A percentile compares a stretch with the other conserved stretches of the same genome.
phyloP scores from a whole-genome alignment of 2,329 filamentous ascomycete genomes.

The Hortaea sp. region DNA sequence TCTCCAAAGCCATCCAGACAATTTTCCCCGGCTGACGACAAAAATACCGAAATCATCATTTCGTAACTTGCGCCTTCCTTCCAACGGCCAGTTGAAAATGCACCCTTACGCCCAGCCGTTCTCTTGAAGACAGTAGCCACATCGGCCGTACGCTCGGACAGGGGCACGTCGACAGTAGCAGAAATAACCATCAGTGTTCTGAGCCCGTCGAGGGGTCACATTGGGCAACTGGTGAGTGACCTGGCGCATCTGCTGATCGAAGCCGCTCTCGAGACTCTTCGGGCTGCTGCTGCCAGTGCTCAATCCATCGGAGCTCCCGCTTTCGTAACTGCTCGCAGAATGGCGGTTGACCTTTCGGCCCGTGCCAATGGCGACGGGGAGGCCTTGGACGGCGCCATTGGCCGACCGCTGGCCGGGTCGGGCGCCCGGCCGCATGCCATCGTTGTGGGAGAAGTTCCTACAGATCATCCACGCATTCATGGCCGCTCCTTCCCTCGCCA shows the following conservation, averaged over 20 bases:
- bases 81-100: too few relatives aligned
- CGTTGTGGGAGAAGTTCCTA: conserved; percentile 93
- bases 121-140: conserved; percentile 32
- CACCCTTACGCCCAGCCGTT: conserved; percentile 25
- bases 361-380: conserved; percentile 55
- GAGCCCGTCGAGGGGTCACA: conserved; percentile 1
- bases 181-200: conserved; percentile 13
- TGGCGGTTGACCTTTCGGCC: conserved; percentile 33
- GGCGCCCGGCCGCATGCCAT: conserved; percentile 66
- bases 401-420: conserved; percentile 38
- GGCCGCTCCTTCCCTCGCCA: conserved; percentile 87
- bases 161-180: conserved; percentile 27
- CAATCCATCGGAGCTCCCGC: conserved; percentile 28
- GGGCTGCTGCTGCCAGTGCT: conserved; percentile 48
- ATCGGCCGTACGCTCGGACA: conserved; percentile 33
- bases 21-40: too few relatives aligned
- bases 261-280: conserved; percentile 35
- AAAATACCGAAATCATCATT: background rate
- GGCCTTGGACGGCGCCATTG: conserved; percentile 45
- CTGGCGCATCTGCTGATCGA: conserved; percentile 26
- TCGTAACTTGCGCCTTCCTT: background rate
- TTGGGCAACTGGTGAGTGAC: conserved; percentile 12
- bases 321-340: conserved; percentile 30
- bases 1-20: background rate
- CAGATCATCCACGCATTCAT: conserved; percentile 97